Evolutionary conservation across 768 basidiomycete genomes (phyloP).

Genomic region (Tulasnella sp.): DNA sequence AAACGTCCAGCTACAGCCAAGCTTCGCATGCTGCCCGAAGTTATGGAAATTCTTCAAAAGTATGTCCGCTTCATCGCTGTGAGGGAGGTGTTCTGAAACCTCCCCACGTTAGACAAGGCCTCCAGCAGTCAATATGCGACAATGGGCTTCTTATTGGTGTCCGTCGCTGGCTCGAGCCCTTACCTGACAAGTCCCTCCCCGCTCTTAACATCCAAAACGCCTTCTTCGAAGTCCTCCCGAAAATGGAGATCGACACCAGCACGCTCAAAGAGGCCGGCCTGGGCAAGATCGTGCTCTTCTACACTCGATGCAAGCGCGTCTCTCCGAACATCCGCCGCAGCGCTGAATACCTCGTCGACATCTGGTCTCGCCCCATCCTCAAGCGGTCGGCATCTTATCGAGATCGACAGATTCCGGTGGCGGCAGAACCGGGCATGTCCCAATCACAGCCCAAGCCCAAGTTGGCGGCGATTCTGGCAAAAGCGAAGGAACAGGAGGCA

Average conservation of each 20-base stretch:
- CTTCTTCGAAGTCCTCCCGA: conserved; percentile 74
- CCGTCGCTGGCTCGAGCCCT: conserved; percentile 86
- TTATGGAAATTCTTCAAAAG: conserved; percentile 92
- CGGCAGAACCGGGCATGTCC: conserved; percentile 41
- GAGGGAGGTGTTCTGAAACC: background rate
- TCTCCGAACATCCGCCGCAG: conserved; percentile 73
- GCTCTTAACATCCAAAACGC: conserved; percentile 94
- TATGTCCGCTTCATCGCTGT: conserved; percentile 39
- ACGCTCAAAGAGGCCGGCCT: conserved; percentile 89
- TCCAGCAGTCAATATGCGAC: conserved; percentile 90
- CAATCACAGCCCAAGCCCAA: conserved; percentile 42
- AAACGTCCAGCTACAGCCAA: conserved; percentile 82
- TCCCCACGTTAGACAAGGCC: conserved; percentile 23
- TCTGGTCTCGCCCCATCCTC: conserved; percentile 89
- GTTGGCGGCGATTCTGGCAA: conserved; percentile 64
- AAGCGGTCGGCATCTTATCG: conserved; percentile 80
- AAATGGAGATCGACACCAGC: conserved; percentile 86
- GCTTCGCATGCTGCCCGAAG: conserved; percentile 77
- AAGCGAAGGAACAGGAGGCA: conserved; percentile 60
- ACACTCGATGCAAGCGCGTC: conserved; percentile 91
- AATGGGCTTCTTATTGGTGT: conserved; percentile 91
- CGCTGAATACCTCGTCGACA: conserved; percentile 76
- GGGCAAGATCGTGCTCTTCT: conserved; percentile 87
- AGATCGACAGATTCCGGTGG: conserved; percentile 63
- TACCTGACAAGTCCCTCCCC: conserved; percentile 87